phyloP scores from a whole-genome alignment of 257 asterid genomes.

The Nicotiana benthamiana region DNA sequence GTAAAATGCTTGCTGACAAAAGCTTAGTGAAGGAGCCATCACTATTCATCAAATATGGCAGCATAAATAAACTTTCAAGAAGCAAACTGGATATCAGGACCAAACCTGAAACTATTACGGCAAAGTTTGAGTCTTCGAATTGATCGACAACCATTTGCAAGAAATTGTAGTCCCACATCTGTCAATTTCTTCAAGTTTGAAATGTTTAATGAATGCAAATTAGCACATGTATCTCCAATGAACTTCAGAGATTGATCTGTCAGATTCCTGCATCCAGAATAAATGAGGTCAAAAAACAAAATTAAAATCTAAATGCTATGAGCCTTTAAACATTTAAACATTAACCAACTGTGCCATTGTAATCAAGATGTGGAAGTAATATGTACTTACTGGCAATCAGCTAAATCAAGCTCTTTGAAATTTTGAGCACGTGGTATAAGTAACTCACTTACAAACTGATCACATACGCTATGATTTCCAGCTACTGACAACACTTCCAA shows the following conservation, averaged over 20 bases:
- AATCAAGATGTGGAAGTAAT: neutral
- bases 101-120: slow-evolving; percentile 67
- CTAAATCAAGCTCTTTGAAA: slow-evolving; percentile 68
- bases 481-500: slow-evolving; percentile 84
- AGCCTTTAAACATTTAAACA: neutral
- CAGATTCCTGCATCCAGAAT: slow-evolving; percentile 49
- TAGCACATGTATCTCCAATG: slow-evolving; percentile 50
- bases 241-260: slow-evolving; percentile 49
- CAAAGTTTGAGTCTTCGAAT: slow-evolving; percentile 48
- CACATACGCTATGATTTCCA: slow-evolving; percentile 42
- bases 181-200: slow-evolving; percentile 51
- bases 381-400: slow-evolving; percentile 57
- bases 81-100: neutral
- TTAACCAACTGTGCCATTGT: slow-evolving; percentile 4
- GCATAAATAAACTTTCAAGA: slow-evolving; percentile 2
- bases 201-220: slow-evolving; percentile 52
- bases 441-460: slow-evolving; percentile 40
- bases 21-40: neutral
- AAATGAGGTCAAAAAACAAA: slow-evolving; percentile 8
- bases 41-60: neutral
- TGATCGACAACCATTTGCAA: slow-evolving; percentile 66
- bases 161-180: slow-evolving; percentile 58
- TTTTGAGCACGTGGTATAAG: slow-evolving; percentile 33
- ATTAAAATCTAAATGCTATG: slow-evolving; percentile 11
- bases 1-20: neutral